Evolutionary conservation across 345 rosid species (phyloP).

Genomic region (Eucalyptus erythrocorys): DNA sequence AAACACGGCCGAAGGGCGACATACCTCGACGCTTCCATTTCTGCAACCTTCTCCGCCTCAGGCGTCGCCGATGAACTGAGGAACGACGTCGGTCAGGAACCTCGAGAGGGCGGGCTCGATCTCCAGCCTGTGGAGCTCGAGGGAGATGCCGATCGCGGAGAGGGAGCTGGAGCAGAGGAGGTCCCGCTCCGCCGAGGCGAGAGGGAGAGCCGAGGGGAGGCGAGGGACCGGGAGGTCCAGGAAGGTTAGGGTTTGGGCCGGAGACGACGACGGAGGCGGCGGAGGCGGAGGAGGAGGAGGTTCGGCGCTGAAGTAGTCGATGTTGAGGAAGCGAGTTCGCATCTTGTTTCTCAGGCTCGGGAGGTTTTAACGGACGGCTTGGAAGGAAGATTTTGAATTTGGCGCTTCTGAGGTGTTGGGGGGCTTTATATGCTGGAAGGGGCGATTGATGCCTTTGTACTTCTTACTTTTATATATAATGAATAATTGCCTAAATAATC

Average conservation of each 20-base stretch:
- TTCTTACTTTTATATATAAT: background rate
- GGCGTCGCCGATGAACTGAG: slow-evolving; percentile 22
- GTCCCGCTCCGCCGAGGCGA: slow-evolving; percentile 4
- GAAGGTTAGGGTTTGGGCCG: slow-evolving; percentile 40
- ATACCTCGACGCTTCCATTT: background rate
- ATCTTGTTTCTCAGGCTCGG: slow-evolving; percentile 4
- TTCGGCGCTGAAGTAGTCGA: slow-evolving; percentile 25
- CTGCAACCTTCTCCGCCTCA: slow-evolving; percentile 2
- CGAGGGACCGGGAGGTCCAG: slow-evolving; percentile 50
- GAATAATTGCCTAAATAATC: no score
- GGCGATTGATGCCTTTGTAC: background rate
- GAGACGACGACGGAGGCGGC: background rate
- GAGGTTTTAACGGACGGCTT: background rate
- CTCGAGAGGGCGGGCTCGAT: slow-evolving; percentile 45
- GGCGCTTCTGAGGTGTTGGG: background rate
- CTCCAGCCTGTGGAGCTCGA: slow-evolving; percentile 20
- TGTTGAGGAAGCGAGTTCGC: slow-evolving; percentile 70
- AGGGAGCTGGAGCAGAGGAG: slow-evolving; percentile 11
- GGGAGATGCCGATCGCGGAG: slow-evolving; percentile 4
- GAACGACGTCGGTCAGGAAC: slow-evolving; percentile 41
- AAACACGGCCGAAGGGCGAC: background rate
- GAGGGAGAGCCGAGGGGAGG: slow-evolving; percentile 8
- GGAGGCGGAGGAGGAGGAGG: background rate
- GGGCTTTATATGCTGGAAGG: background rate
- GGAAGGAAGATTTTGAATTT: background rate